A percentile compares a stretch with the other conserved stretches of the same genome.
Evolutionary conservation across 2,329 filamentous ascomycete species (phyloP).

Genomic region (Penicillium sp.): DNA sequence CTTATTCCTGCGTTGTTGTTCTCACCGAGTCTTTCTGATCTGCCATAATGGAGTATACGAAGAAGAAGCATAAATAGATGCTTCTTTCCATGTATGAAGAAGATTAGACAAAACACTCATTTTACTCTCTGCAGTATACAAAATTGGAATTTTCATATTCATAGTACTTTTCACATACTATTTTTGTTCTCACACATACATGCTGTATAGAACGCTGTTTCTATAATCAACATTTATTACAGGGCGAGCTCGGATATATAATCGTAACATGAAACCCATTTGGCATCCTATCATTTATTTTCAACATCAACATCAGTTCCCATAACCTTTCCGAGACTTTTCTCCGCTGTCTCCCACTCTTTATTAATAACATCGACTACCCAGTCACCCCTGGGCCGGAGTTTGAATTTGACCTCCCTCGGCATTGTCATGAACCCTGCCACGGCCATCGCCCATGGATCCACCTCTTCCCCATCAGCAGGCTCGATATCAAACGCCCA

Average conservation of each 20-base stretch:
- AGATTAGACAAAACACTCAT: no score
- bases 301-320: conserved; percentile 15
- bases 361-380: conserved; percentile 9
- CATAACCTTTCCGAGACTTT: conserved; percentile 17
- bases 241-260: not conserved
- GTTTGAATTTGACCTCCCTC: conserved; percentile 12
- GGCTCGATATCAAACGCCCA: conserved; percentile 23
- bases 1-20: no score
- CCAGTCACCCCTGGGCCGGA: conserved; percentile 19
- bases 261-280: not conserved
- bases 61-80: no score
- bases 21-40: no score
- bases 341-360: conserved; percentile 17
- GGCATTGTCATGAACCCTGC: conserved; percentile 26
- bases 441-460: conserved; percentile 22
- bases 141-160: no score
- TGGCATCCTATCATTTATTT: not conserved
- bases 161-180: no score
- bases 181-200: no score
- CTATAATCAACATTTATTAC: no score
- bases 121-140: no score
- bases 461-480: conserved; percentile 12
- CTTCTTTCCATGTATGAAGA: no score
- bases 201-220: no score
- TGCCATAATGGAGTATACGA: no score